Evolutionary conservation across 2,329 filamentous ascomycete genomes (phyloP).

Genomic region (Hymenotorrendiella dingleyae): DNA sequence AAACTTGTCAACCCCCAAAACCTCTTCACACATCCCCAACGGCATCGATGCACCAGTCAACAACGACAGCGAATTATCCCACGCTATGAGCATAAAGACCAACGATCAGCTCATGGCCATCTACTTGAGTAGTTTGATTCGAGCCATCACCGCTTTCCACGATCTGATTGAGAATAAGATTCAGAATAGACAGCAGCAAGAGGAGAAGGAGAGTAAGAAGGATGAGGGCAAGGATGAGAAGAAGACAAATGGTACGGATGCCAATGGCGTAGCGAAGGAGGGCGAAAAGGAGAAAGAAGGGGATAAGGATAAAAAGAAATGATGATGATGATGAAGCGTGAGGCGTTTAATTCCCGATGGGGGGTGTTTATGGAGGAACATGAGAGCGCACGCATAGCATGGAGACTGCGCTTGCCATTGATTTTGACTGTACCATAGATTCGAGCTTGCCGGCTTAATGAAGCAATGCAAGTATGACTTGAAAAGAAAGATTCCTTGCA

Average conservation of each 20-base stretch:
- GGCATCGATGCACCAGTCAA: conserved; percentile 37
- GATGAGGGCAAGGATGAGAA: conserved; percentile 57
- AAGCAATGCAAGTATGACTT: conserved; percentile 19
- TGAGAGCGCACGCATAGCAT: conserved; percentile 18
- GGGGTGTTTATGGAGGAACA: conserved; percentile 23
- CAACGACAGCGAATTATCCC: conserved; percentile 79
- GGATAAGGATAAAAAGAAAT: conserved; percentile 45
- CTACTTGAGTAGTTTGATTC: conserved; percentile 92
- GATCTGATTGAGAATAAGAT: conserved; percentile 99
- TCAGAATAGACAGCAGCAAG: conserved; percentile 93
- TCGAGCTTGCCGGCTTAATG: conserved; percentile 24
- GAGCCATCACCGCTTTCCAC: conserved; percentile 97
- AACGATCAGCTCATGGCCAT: conserved; percentile 99
- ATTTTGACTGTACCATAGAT: conserved; percentile 34
- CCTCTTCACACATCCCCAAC: conserved; percentile 48
- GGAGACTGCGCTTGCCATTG: conserved; percentile 21
- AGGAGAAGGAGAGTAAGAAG: conserved; percentile 84
- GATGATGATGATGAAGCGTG: conserved; percentile 18
- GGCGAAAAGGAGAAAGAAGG: conserved; percentile 48
- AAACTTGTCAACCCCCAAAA: conserved; percentile 81
- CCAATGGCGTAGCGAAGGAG: conserved; percentile 40
- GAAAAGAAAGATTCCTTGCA: conserved; percentile 1
- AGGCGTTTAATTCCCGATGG: conserved; percentile 16
- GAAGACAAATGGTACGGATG: conserved; percentile 50
- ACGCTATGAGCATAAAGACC: conserved; percentile 97